Evolutionary conservation across 306 rosid species (phyloP), one percentile per base, ranked within the genome.

Genomic region (Sicyos edulis): DNA sequence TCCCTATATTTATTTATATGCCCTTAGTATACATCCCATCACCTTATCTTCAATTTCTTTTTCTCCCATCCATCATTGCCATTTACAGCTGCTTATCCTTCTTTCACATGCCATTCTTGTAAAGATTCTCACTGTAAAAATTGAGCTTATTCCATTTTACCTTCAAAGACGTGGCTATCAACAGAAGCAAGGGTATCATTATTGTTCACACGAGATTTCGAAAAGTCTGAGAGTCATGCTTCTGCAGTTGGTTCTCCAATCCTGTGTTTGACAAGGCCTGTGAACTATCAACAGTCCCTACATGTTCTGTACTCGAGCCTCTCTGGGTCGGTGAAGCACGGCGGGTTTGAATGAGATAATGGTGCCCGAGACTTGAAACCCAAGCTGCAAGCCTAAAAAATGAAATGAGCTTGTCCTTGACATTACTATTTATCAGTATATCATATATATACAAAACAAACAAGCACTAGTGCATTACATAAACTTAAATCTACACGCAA

Each of bases 301-400:
- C 32, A 13, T 40, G 45, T 37, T 37, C 10, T 8, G 45, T 40
- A 8, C 45, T 40, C 10, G 45, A 40, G 45, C 72, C 74, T 70
- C 51, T 72, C 8, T 21, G 32, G 67, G 44, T 73, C 67, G 34
- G 24, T 9, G 16, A 42, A 61, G 53, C 16, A 13, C 74, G 34
- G 5, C n/a, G 58, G 45, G 79, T 78, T 78, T 84, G 81, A 74
- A 81, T 80, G 54, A 84, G 87, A 78, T 76, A 81, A 67, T 84
- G 87, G n/a, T 22, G 87, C 87, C 67, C 78, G 79, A 45, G 83
- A 83, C 79, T 83, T 83, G 80, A 78, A 81, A 42, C 87, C 87
- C 70, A 76, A 61, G 54, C 70, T 76, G 3, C 10, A 7, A 17
- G 70, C 87, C 87, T 83, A 13, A 19, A 70, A 17, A 62, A 67